These are phyloP conservation scores for Trichosporon sp. DNA, from an alignment of 1,284 basidiomycete species.

Conservation along the genomic window DNA sequence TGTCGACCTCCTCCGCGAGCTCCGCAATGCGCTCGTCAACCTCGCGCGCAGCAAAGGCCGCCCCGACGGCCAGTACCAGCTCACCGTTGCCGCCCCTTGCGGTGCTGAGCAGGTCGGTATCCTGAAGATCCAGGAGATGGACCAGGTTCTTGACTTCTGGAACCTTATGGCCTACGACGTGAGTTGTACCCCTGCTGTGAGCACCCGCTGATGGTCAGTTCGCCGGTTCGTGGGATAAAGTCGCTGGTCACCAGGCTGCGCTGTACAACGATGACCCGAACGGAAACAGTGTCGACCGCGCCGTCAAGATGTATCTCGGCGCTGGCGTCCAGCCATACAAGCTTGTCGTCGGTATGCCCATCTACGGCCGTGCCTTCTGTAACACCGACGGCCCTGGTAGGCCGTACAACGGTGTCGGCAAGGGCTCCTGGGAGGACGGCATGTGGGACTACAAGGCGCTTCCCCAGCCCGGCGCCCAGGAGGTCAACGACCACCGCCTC, in stretches of 20 bases:
- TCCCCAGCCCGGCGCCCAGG: constrained; percentile 67
- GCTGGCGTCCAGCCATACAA: constrained; percentile 72
- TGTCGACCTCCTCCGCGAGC: constrained; percentile 58
- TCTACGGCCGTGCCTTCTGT: constrained; percentile 83
- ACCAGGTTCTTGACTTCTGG: constrained; percentile 74
- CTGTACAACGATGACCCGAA: constrained; percentile 61
- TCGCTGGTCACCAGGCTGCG: constrained; percentile 78
- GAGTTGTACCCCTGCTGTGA: neutral
- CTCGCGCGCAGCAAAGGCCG: constrained; percentile 49
- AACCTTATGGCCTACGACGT: constrained; percentile 70
- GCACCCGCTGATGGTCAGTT: constrained; percentile 39
- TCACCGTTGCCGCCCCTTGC: constrained; percentile 76
- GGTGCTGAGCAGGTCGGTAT: constrained; percentile 69
- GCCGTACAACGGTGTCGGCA: constrained; percentile 70
- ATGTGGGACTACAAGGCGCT: constrained; percentile 70
- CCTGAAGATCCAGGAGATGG: constrained; percentile 72
- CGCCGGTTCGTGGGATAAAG: constrained; percentile 57
- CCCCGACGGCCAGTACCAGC: constrained; percentile 54
- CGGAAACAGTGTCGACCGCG: constrained; percentile 69
- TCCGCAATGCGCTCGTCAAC: constrained; percentile 57
- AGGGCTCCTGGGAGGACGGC: constrained; percentile 57
- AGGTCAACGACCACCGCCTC: constrained; percentile 70
- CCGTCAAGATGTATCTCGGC: constrained; percentile 67
- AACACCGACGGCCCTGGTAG: constrained; percentile 73
- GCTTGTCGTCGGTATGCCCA: constrained; percentile 78